Evolutionary conservation across 179 eudicot genomes (phyloP), one percentile per base, ranked within the genome.

Genomic region (Carnegiea gigantea): DNA sequence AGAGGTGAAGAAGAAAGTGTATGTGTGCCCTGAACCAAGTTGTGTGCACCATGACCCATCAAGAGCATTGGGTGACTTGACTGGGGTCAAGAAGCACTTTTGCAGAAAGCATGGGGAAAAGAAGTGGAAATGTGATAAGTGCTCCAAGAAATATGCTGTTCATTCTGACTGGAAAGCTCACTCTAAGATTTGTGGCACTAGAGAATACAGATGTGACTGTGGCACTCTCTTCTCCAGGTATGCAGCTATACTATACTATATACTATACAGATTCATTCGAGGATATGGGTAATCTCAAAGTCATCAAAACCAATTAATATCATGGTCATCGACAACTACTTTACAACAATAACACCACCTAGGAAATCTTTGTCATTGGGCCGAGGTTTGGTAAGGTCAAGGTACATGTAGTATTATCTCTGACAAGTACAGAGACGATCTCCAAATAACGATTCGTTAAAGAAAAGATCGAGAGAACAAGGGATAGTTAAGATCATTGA

Each of bases 131-230:
- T 91, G 93, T 75, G 93, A 91, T 0, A 91, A 91, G 68, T 91
- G 93, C 81, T 88, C 92, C 9, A 91, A 91, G 88, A 86, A 83
- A 75, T 91, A 91, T 74, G 93, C 93, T 51, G 93, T 91, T 89
- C 92, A 91, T 68, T 91, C 93, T 33, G 93, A 91, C 64, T 91
- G 92, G 92, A 91, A 91, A 79, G 92, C 93, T 83, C 93, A 91
- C 75, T 86, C 92, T 49, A 91, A 89, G 84, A 86, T 88, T 26
- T 91, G 93, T 80, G 93, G 93, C 64, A 87, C 93, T 76, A 91
- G 88, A 40, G 93, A 91, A 84, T 91, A 91, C 79, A 85, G 87
- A 83, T 91, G 93, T 86, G 93, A 91, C 46, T 91, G 93, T 84
- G 93, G 93, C 44, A 87, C 93, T 59, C 85, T 91, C 64, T 91